Evolutionary conservation across 2,329 filamentous ascomycete species (phyloP).

Genomic region (Penicillium sp.): DNA sequence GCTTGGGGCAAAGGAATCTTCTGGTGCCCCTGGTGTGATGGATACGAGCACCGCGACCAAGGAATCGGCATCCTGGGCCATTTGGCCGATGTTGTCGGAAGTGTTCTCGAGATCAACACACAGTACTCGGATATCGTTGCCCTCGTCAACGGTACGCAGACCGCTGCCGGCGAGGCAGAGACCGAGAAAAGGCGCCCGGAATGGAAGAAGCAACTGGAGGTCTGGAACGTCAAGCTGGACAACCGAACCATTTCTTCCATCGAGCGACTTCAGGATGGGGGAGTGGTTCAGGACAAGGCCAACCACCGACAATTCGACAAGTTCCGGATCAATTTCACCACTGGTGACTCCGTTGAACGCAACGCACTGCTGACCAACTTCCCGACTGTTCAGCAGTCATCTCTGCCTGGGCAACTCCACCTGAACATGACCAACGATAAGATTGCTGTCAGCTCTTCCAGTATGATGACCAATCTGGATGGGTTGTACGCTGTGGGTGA

Average conservation of each 20-base stretch:
- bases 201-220: conserved; percentile 47
- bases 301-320: conserved; percentile 45
- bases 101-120: conserved; percentile 49
- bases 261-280: conserved; percentile 40
- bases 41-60: conserved; percentile 56
- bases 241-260: conserved; percentile 51
- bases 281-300: conserved; percentile 21
- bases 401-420: conserved; percentile 44
- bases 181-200: conserved; percentile 39
- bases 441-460: conserved; percentile 42
- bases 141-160: conserved; percentile 57
- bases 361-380: conserved; percentile 51
- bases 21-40: conserved; percentile 63
- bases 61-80: conserved; percentile 49
- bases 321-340: conserved; percentile 50
- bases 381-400: conserved; percentile 44
- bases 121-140: conserved; percentile 52
- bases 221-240: conserved; percentile 50
- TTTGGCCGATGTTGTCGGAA: conserved; percentile 41
- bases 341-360: conserved; percentile 43
- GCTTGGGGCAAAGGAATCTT: conserved; percentile 56
- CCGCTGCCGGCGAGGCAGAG: conserved; percentile 35
- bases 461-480: conserved; percentile 47
- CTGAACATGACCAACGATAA: conserved; percentile 43
- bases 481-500: conserved; percentile 57